Conservation (phyloP, 2,329 filamentous ascomycete genomes). For the Metarhizium guizhouense region DNA sequence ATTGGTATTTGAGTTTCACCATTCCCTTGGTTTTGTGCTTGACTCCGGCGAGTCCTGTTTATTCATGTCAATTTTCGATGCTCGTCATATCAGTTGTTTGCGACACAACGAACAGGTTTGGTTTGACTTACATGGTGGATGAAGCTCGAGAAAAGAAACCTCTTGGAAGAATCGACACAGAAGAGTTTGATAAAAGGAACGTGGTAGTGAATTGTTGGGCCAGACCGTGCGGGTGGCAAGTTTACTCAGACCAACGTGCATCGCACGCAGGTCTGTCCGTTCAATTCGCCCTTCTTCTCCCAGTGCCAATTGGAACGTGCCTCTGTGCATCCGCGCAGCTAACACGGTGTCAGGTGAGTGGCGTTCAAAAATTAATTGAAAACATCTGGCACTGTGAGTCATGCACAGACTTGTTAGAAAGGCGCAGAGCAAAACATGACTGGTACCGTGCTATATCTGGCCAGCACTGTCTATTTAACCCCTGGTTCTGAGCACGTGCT, state of each 20-base stretch:
- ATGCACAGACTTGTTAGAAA: conserved; percentile 2
- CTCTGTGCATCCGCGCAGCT: conserved; percentile 12
- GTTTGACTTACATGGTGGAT: conserved; percentile 1
- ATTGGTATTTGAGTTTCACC: conserved; percentile 12
- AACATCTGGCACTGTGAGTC: conserved; percentile 11
- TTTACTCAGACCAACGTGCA: neutral
- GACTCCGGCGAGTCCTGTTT: conserved; percentile 7
- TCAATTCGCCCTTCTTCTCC: conserved; percentile 1
- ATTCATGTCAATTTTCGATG: neutral
- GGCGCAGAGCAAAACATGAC: neutral
- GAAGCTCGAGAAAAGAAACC: neutral
- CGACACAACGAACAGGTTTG: neutral
- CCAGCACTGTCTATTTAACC: conserved; percentile 7
- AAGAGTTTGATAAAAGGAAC: no score
- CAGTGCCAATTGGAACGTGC: conserved; percentile 12
- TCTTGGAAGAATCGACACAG: neutral
- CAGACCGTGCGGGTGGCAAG: neutral
- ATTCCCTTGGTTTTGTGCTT: conserved; percentile 9
- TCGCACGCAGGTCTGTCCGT: neutral
- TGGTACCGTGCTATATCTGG: neutral
- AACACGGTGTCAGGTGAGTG: conserved; percentile 27
- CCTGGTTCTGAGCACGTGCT: conserved; percentile 17
- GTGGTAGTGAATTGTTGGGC: no score
- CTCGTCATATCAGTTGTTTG: neutral
- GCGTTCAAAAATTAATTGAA: neutral